These are phyloP conservation scores for Naegleria lovaniensis DNA, from an alignment of 208 protist genomes.

Conservation along the genomic window DNA sequence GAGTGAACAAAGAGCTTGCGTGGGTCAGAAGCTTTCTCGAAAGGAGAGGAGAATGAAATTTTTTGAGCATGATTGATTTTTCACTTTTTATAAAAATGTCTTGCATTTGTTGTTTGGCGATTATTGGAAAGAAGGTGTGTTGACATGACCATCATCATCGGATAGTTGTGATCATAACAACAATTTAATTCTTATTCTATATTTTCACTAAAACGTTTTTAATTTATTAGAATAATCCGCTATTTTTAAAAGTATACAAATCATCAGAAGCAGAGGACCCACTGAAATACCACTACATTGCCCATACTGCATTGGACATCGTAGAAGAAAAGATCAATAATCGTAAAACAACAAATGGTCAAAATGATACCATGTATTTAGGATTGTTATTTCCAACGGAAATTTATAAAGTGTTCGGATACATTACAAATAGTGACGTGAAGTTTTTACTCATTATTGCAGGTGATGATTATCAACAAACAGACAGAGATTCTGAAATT, in stretches of 20 bases:
- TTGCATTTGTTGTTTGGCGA: neutral
- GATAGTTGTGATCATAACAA: neutral
- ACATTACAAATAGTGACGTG: neutral
- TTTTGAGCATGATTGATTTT: neutral
- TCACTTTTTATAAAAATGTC: neutral
- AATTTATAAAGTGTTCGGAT: slow-evolving; percentile 21
- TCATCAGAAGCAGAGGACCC: neutral
- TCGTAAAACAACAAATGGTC: neutral
- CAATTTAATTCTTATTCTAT: neutral
- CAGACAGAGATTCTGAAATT: neutral
- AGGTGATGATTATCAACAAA: neutral
- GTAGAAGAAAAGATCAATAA: slow-evolving; percentile 9
- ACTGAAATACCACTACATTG: slow-evolving; percentile 15
- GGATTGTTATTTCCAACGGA: slow-evolving; percentile 20
- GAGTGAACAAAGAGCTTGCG: neutral
- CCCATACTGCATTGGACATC: slow-evolving; percentile 5
- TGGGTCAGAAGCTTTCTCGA: too few species aligned
- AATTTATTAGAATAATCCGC: neutral
- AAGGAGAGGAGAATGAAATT: too few species aligned
- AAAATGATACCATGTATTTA: neutral
- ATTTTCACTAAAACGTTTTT: neutral
- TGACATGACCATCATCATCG: neutral
- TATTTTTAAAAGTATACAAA: slow-evolving; percentile 12
- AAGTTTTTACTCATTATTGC: slow-evolving; percentile 4
- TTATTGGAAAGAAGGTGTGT: neutral